These are phyloP conservation scores for Jamesozyma rosinii DNA, from an alignment of 805 yeast species.

Conservation along the genomic window DNA sequence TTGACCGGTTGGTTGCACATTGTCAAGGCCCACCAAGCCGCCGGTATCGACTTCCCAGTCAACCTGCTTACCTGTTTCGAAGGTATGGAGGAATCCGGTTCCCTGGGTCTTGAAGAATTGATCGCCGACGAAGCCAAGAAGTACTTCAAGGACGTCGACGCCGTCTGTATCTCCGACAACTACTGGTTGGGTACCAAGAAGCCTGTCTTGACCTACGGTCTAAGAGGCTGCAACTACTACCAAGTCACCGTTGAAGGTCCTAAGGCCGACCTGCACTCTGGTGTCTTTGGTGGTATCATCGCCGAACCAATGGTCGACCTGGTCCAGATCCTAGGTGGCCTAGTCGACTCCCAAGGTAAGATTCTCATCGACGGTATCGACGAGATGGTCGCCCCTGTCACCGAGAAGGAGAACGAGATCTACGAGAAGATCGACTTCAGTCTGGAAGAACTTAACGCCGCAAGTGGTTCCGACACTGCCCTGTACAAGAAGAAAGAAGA, in stretches of 20 bases:
- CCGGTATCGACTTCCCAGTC: constrained; percentile 84
- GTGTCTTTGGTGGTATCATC: constrained; percentile 93
- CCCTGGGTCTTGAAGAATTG: constrained; percentile 78
- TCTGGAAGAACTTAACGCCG: constrained; percentile 74
- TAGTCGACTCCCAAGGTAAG: constrained; percentile 75
- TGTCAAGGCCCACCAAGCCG: constrained; percentile 78
- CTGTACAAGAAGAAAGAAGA: constrained; percentile 69
- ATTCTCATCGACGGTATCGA: constrained; percentile 79
- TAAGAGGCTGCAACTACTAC: constrained; percentile 94
- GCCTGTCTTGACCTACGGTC: constrained; percentile 94
- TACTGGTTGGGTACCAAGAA: constrained; percentile 97
- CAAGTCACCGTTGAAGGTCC: constrained; percentile 80
- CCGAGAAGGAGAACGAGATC: constrained; percentile 64
- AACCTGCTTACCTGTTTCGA: constrained; percentile 89
- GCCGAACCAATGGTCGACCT: constrained; percentile 97
- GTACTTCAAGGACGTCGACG: constrained; percentile 83
- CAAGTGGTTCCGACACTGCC: constrained; percentile 81
- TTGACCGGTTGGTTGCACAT: constrained; percentile 94
- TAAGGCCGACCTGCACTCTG: constrained; percentile 93
- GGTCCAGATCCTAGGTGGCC: constrained; percentile 60
- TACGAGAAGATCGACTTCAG: constrained; percentile 83
- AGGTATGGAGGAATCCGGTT: constrained; percentile 99
- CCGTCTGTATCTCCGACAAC: constrained; percentile 93
- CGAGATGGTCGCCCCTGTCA: constrained; percentile 92
- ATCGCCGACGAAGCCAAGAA: constrained; percentile 67